Base-by-base conservation (phyloP, 495 filamentous ascomycete species). In the Lentithecium fluviatile region DNA sequence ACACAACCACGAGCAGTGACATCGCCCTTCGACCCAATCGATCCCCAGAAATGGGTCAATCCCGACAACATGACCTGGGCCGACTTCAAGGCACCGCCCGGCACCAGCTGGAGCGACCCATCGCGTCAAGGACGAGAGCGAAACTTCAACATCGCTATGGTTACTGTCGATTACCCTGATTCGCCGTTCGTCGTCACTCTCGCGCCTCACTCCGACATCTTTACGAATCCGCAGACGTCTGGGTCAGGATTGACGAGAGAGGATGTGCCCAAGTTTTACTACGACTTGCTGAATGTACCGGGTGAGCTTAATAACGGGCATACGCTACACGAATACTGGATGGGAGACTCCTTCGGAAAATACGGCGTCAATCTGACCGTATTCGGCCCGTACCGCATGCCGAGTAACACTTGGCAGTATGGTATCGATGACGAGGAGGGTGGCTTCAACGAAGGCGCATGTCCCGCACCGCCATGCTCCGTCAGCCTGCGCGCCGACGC, bases 281-380 rank as follows among this genome's bases (percentile, higher is more conserved):
- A 65, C 12, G 71, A 77, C 50, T 61, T 78, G 2, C 52, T 77
- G 10, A 78, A 78, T 52, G 69, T 52, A 49, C 76, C 76, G 8
- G 62, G 58, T 17, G 74, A 74, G 24, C 67, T 78, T 15, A 78
- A 78, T 56, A 64, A 58, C 19, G 68, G 66, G 6, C 76, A 73
- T 45, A 78, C 76, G 17, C 56, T 78, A 17, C 75, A 78, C 54
- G 75, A 77, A 58, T 78, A 78, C 52, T 78, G 76, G 76, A 78
- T 77, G 75, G 74, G 70, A 23, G 76, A 78, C 52, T 77, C 75
- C 0, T 64, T 65, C 20, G 76, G 76, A 2, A 64, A 70, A 20
- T 78, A 71, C 42, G 76, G 76, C 38, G 76, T 78, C 12, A 75
- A 78, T 52, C 55, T 78, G 47, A 77, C 76, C 4, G 71, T 72